Base-by-base conservation (phyloP, 306 rosid species). In the Quercus engelmannii region DNA sequence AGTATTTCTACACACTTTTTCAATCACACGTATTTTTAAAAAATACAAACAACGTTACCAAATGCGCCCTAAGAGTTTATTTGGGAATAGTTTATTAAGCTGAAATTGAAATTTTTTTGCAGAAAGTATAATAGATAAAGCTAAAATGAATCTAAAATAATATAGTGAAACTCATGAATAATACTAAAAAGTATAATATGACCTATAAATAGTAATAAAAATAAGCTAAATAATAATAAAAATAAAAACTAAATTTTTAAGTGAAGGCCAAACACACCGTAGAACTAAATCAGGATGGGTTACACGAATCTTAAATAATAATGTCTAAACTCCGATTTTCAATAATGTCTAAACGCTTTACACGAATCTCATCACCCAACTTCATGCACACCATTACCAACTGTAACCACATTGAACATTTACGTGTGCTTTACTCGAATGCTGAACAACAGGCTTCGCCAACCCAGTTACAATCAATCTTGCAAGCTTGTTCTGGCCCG, bases 401-500 rank as follows among this genome's bases (percentile, higher is more conserved):
- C 72, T 67, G 70, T 83, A 82, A 77, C 62, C 61, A 18, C 80
- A 0, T 33, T 10, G 52, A 79, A 55, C 83, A 67, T 71, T 68
- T 56, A 49, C 46, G 12, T 61, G 35, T 54, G 68, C 54, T 20
- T n/a, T 56, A 52, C 30, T 68, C 77, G 33, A 77, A 28, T 54
- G 14, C 59, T 43, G 84, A 73, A 57, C 46, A 8, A 41, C 82
- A 77, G 71, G 80, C 81, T 71, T 81, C 80, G 0, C 74, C 83
- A 21, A 64, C 73, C 84, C 87, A 80, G 3, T 82, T 89, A 71
- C 82, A 71, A 20, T 84, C 84, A 5, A 21, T 89, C 57, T 82
- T 93, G 79, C 89, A 78, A 41, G 77, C 81, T 38, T 85, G 89
- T 76, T 77, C 84, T 14, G 87, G 82, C 75, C 75, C 74, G 69